phyloP scores from a whole-genome alignment of 495 filamentous ascomycete species.

The Penicillium chermesinum region DNA sequence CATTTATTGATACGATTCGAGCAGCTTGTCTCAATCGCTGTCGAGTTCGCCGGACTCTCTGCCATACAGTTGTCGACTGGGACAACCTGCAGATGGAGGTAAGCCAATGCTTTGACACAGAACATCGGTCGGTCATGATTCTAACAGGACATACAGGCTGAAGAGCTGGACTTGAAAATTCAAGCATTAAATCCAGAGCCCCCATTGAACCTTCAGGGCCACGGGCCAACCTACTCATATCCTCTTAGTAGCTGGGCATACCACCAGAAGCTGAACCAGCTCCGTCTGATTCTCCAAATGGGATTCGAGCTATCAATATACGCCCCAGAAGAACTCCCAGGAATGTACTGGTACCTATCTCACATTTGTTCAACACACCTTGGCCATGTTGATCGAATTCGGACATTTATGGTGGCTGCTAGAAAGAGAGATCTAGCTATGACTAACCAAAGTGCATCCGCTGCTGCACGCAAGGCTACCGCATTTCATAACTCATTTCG shows the following conservation, averaged over 20 bases:
- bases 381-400: constrained; percentile 64
- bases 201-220: constrained; percentile 43
- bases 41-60: constrained; percentile 75
- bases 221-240: constrained; percentile 52
- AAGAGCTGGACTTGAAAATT: constrained; percentile 71
- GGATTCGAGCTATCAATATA: constrained; percentile 96
- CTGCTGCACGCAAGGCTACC: constrained; percentile 21
- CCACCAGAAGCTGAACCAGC: constrained; percentile 77
- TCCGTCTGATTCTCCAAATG: constrained; percentile 84
- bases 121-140: neutral
- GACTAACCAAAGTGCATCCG: constrained; percentile 1
- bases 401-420: constrained; percentile 48
- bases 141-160: constrained; percentile 42
- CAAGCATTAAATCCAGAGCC: constrained; percentile 57
- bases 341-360: constrained; percentile 80
- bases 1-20: constrained; percentile 76
- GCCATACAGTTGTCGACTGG: constrained; percentile 76
- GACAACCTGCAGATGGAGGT: constrained; percentile 79
- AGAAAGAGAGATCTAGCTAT: constrained; percentile 26
- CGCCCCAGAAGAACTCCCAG: constrained; percentile 74
- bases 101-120: constrained; percentile 2
- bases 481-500: constrained; percentile 50
- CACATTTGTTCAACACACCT: constrained; percentile 46
- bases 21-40: constrained; percentile 86
- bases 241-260: constrained; percentile 87